Conservation (phyloP, 257 asterid genomes). For the Scutellaria galericulata region DNA sequence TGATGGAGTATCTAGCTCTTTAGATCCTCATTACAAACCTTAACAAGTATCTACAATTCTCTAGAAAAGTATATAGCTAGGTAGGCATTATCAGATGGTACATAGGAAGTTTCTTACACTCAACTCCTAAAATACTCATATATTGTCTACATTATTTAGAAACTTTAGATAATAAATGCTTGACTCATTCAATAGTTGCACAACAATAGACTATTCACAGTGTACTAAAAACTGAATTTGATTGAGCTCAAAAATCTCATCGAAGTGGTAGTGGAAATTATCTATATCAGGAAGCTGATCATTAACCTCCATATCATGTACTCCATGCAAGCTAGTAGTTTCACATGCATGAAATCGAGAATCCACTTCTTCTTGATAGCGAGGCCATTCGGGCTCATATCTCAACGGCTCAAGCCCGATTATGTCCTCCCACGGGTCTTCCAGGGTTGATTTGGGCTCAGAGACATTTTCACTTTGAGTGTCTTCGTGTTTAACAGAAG, state of each 20-base stretch:
- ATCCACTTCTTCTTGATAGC: slow-evolving; percentile 39
- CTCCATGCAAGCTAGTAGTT: slow-evolving; percentile 34
- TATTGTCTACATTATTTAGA: too few relatives aligned
- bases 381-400: slow-evolving; percentile 33
- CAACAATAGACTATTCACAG: background rate
- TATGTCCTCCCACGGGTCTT: slow-evolving; percentile 46
- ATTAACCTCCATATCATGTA: slow-evolving; percentile 43
- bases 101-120: too few relatives aligned
- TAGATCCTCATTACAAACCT: too few relatives aligned
- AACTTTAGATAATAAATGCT: too few relatives aligned
- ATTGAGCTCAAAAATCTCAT: background rate
- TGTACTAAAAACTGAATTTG: background rate
- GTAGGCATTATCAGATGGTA: too few relatives aligned
- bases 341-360: slow-evolving; percentile 38
- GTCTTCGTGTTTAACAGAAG: slow-evolving; percentile 34
- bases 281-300: slow-evolving; percentile 46
- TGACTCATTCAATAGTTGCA: background rate
- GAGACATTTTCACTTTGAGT: slow-evolving; percentile 33
- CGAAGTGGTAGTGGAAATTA: slow-evolving; percentile 24
- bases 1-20: too few relatives aligned
- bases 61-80: too few relatives aligned
- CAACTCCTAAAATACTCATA: too few relatives aligned
- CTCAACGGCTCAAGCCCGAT: slow-evolving; percentile 26
- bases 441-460: slow-evolving; percentile 42
- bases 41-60: too few relatives aligned